Evolutionary conservation across 495 filamentous ascomycete genomes (phyloP).

Genomic region (Alectoria sarmentosa): DNA sequence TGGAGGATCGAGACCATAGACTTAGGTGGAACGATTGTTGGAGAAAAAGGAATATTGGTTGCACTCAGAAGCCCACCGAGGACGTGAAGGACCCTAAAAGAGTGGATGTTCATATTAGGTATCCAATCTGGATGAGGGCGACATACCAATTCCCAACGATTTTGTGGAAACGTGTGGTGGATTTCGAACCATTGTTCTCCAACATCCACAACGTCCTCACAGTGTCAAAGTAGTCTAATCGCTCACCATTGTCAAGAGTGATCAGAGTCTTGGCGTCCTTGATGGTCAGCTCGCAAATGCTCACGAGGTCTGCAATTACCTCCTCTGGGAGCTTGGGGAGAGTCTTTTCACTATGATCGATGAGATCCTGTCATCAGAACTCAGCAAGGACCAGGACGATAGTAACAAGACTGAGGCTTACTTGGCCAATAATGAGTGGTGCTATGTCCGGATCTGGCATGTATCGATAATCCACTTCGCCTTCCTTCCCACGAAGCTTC

Average conservation of each 20-base stretch:
- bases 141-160: slow-evolving; percentile 30
- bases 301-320: slow-evolving; percentile 51
- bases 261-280: slow-evolving; percentile 85
- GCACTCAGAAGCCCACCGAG: slow-evolving; percentile 67
- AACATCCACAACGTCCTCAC: slow-evolving; percentile 31
- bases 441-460: slow-evolving; percentile 95
- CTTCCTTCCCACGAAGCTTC: slow-evolving; percentile 83
- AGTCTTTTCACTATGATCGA: slow-evolving; percentile 50
- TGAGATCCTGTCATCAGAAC: slow-evolving; percentile 42
- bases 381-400: background rate
- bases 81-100: slow-evolving; percentile 78
- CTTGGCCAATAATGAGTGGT: slow-evolving; percentile 64
- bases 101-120: slow-evolving; percentile 22
- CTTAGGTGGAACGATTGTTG: slow-evolving; percentile 47
- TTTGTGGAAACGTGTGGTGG: background rate
- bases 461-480: slow-evolving; percentile 94
- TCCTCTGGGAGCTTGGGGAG: slow-evolving; percentile 67
- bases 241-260: slow-evolving; percentile 67
- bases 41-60: slow-evolving; percentile 44
- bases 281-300: slow-evolving; percentile 56
- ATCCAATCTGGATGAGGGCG: background rate
- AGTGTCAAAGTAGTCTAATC: slow-evolving; percentile 76
- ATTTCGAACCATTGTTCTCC: background rate
- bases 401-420: slow-evolving; percentile 20
- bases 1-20: slow-evolving; percentile 62